Percentiles rank a stretch among this genome's conserved stretches.
These are phyloP conservation scores for Didymella sp. DNA, from an alignment of 2,329 filamentous ascomycete genomes.

Conservation along the genomic window DNA sequence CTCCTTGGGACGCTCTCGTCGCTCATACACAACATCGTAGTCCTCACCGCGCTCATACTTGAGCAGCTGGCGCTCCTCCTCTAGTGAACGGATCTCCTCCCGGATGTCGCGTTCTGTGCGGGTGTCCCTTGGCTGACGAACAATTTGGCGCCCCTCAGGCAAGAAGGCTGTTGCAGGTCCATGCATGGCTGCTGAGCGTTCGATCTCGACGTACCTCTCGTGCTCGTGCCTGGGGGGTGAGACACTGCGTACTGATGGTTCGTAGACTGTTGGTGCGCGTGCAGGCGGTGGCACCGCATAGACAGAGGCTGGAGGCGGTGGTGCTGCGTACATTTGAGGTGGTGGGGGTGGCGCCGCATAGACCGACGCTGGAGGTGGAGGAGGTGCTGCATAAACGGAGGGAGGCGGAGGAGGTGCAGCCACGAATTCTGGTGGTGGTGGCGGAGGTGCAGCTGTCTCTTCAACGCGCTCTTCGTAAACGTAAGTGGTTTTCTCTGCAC, in stretches of 20 bases:
- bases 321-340: constrained; percentile 11
- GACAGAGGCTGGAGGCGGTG: constrained; percentile 30
- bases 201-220: constrained; percentile 50
- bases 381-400: constrained; percentile 22
- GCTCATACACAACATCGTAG: constrained; percentile 70
- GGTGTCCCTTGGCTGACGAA: constrained; percentile 26
- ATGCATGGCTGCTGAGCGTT: constrained; percentile 57
- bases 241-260: constrained; percentile 41
- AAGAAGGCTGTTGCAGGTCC: constrained; percentile 59
- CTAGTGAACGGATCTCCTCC: constrained; percentile 74
- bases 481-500: constrained; percentile 46
- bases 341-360: constrained; percentile 25
- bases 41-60: constrained; percentile 64
- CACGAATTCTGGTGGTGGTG: constrained; percentile 29
- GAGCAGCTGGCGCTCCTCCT: constrained; percentile 68
- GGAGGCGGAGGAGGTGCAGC: constrained; percentile 26
- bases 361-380: constrained; percentile 21
- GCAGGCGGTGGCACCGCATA: constrained; percentile 29
- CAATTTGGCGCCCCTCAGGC: constrained; percentile 47
- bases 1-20: constrained; percentile 58
- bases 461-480: constrained; percentile 43
- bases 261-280: constrained; percentile 37
- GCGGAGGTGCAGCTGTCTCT: constrained; percentile 28
- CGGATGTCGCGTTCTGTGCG: constrained; percentile 69
- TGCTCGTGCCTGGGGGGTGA: constrained; percentile 46